These are phyloP conservation scores for Aspergillus sp. DNA, from an alignment of 2,329 filamentous ascomycete species.

Conservation along the genomic window DNA sequence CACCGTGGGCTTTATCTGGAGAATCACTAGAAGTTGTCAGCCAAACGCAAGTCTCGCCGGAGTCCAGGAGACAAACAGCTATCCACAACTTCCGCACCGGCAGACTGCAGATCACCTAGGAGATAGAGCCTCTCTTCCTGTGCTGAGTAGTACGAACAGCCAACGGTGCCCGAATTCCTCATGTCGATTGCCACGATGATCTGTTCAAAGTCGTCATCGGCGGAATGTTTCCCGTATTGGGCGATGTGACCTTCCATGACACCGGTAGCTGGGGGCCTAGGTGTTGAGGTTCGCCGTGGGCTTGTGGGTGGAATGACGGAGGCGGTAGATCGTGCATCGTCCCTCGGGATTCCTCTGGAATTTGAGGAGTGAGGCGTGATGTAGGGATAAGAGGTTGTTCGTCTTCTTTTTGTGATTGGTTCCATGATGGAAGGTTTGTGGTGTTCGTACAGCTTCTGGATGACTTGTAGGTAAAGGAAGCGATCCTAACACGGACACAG, in stretches of 20 bases:
- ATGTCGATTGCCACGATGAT: conserved; percentile 79
- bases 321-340: neutral
- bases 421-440: neutral
- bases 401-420: conserved; percentile 9
- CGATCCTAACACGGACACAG: no score
- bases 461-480: neutral
- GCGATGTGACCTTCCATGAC: conserved; percentile 5
- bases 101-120: conserved; percentile 72
- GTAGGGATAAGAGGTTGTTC: conserved; percentile 2
- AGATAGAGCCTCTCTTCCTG: conserved; percentile 69
- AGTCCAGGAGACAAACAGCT: conserved; percentile 39
- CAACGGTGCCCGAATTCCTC: conserved; percentile 67
- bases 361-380: conserved; percentile 2
- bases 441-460: neutral
- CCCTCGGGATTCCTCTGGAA: neutral
- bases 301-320: neutral
- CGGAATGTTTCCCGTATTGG: conserved; percentile 29
- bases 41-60: conserved; percentile 4
- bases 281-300: conserved; percentile 6
- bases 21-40: conserved; percentile 49
- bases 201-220: conserved; percentile 60
- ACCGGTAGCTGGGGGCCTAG: conserved; percentile 8
- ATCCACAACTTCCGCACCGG: conserved; percentile 68
- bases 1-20: conserved; percentile 61
- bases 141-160: conserved; percentile 80